phyloP scores from a whole-genome alignment of 768 basidiomycete genomes.

The Boletus reticulatus region DNA sequence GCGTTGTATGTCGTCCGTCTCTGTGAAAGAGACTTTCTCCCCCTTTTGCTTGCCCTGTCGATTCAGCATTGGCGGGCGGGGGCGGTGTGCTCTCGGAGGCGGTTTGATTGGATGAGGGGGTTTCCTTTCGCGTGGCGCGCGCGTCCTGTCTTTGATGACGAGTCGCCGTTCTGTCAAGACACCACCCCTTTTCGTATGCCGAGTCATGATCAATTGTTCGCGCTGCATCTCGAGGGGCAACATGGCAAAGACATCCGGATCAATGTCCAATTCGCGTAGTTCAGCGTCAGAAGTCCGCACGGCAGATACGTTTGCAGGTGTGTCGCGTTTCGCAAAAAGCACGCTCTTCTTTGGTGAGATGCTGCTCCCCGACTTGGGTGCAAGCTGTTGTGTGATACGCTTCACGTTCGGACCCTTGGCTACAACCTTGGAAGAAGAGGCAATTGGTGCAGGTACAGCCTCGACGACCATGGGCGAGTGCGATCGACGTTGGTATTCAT shows the following conservation, averaged over 20 bases:
- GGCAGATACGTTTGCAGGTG: slow-evolving; percentile 24
- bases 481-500: slow-evolving; percentile 62
- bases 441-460: background rate
- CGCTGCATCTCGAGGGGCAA: slow-evolving; percentile 68
- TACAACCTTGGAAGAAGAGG: slow-evolving; percentile 9
- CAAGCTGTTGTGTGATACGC: slow-evolving; percentile 62
- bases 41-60: slow-evolving; percentile 50
- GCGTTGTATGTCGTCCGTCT: slow-evolving; percentile 69
- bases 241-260: slow-evolving; percentile 63
- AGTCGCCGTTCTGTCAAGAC: slow-evolving; percentile 41
- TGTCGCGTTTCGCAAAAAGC: slow-evolving; percentile 37
- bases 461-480: slow-evolving; percentile 41
- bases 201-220: slow-evolving; percentile 66
- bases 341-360: slow-evolving; percentile 38
- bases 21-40: slow-evolving; percentile 57
- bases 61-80: slow-evolving; percentile 50
- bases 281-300: slow-evolving; percentile 54
- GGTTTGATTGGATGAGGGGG: slow-evolving; percentile 43
- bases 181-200: slow-evolving; percentile 45
- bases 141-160: slow-evolving; percentile 44
- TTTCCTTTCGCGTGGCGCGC: slow-evolving; percentile 29
- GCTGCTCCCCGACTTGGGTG: slow-evolving; percentile 47
- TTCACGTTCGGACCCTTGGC: slow-evolving; percentile 46
- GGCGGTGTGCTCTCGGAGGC: slow-evolving; percentile 53
- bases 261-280: slow-evolving; percentile 65